phyloP scores from a whole-genome alignment of 441 rosid species.

The Metrosideros polymorpha region DNA sequence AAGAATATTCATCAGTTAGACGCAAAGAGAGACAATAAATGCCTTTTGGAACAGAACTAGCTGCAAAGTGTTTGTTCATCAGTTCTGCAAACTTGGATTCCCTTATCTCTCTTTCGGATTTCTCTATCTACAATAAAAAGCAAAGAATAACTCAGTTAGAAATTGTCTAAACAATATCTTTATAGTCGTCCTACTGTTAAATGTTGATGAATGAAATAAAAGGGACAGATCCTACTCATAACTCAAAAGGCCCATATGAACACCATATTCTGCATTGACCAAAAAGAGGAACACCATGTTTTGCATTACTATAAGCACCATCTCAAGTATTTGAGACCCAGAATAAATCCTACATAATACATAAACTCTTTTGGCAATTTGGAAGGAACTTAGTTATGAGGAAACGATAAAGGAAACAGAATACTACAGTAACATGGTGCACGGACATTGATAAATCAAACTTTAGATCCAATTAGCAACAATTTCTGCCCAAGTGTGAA shows the following conservation, averaged over 20 bases:
- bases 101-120: conserved; percentile 72
- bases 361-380: neutral
- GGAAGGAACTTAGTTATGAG: neutral
- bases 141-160: neutral
- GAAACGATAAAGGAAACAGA: neutral
- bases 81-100: conserved; percentile 88
- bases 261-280: neutral
- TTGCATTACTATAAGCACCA: neutral
- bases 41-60: conserved; percentile 97
- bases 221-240: neutral
- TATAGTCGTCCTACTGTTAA: neutral
- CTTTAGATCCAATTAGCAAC: neutral
- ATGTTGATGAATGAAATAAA: neutral
- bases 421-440: neutral
- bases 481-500: neutral
- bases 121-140: conserved; percentile 63
- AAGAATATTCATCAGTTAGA: conserved; percentile 95
- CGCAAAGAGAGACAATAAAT: conserved; percentile 90
- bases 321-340: neutral
- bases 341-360: neutral
- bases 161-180: neutral
- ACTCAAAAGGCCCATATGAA: neutral
- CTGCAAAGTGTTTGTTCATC: conserved; percentile 98
- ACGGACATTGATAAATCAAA: neutral
- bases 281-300: neutral